A percentile compares a stretch with the other conserved stretches of the same genome.
phyloP scores from a whole-genome alignment of 1,284 basidiomycete species.

The Coniferiporia sulphurascens region DNA sequence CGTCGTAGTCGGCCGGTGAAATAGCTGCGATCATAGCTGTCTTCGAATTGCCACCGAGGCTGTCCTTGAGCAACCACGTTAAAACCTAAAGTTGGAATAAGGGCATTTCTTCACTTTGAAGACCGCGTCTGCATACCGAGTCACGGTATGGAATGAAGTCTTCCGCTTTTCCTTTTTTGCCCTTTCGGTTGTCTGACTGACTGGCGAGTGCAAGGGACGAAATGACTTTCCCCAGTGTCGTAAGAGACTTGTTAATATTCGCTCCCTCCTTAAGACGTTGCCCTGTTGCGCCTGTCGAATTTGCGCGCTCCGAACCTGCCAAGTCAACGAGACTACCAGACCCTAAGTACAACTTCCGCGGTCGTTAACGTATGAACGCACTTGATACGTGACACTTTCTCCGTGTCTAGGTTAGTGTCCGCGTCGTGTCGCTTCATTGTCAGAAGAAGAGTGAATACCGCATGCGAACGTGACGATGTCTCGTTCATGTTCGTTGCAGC shows the following conservation, averaged over 20 bases:
- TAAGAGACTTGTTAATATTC: conserved; percentile 97
- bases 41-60: conserved; percentile 91
- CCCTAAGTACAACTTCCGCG: conserved; percentile 17
- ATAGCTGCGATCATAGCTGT: conserved; percentile 99
- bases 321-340: conserved; percentile 77
- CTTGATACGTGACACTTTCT: conserved; percentile 96
- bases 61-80: conserved; percentile 98
- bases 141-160: conserved; percentile 95
- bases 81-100: conserved; percentile 55
- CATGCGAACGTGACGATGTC: conserved; percentile 97
- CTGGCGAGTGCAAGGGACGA: conserved; percentile 83
- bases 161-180: conserved; percentile 79
- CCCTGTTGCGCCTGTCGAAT: conserved; percentile 95
- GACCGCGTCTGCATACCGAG: conserved; percentile 53
- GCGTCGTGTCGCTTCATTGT: conserved; percentile 86
- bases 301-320: conserved; percentile 95
- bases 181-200: conserved; percentile 58
- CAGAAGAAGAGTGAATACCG: conserved; percentile 92
- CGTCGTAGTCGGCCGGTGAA: conserved; percentile 96
- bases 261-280: conserved; percentile 93
- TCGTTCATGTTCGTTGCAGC: conserved; percentile 99
- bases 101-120: background rate
- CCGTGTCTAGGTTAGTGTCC: conserved; percentile 82
- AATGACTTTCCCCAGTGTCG: conserved; percentile 96
- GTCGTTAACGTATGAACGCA: conserved; percentile 32